Conservation (phyloP, 2,329 filamentous ascomycete genomes). For the Acephala macrosclerotiorum region DNA sequence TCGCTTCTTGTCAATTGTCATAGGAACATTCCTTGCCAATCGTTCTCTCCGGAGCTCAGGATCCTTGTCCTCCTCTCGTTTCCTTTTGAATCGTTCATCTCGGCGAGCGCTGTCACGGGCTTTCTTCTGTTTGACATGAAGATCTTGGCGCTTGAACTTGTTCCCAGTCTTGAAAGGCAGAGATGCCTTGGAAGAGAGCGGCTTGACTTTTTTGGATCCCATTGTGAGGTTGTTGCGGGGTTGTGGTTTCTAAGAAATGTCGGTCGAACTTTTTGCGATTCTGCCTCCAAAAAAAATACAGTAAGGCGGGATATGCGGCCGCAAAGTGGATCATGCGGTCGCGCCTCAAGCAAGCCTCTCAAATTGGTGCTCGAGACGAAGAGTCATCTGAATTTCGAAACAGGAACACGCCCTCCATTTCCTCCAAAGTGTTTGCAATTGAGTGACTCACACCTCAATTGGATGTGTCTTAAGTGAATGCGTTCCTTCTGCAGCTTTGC, state of each 20-base stretch:
- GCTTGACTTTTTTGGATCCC: slow-evolving; percentile 55
- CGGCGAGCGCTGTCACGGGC: slow-evolving; percentile 75
- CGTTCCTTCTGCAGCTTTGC: slow-evolving; percentile 48
- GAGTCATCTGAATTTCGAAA: slow-evolving; percentile 29
- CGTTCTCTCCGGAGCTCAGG: slow-evolving; percentile 77
- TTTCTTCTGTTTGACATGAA: slow-evolving; percentile 84
- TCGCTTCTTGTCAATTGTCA: slow-evolving; percentile 86
- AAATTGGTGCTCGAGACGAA: slow-evolving; percentile 17
- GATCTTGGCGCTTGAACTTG: slow-evolving; percentile 79
- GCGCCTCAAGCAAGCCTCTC: slow-evolving; percentile 17
- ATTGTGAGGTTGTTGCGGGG: slow-evolving; percentile 47
- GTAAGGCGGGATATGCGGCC: no score
- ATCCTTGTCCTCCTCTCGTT: slow-evolving; percentile 86
- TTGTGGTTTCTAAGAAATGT: slow-evolving; percentile 18
- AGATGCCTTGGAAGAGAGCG: slow-evolving; percentile 50
- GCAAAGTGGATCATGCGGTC: slow-evolving; percentile 22
- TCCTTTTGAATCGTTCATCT: slow-evolving; percentile 78
- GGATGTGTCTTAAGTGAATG: slow-evolving; percentile 45
- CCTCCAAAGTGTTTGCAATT: slow-evolving; percentile 15
- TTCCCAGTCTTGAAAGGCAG: slow-evolving; percentile 69
- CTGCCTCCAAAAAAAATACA: slow-evolving; percentile 14
- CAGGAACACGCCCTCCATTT: slow-evolving; percentile 4
- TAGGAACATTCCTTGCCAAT: slow-evolving; percentile 78
- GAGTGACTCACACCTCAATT: slow-evolving; percentile 38
- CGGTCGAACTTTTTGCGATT: slow-evolving; percentile 25